Conservation (phyloP, 225 moss, liverwort and hornwort genomes). For the Takakia lepidozioides region DNA sequence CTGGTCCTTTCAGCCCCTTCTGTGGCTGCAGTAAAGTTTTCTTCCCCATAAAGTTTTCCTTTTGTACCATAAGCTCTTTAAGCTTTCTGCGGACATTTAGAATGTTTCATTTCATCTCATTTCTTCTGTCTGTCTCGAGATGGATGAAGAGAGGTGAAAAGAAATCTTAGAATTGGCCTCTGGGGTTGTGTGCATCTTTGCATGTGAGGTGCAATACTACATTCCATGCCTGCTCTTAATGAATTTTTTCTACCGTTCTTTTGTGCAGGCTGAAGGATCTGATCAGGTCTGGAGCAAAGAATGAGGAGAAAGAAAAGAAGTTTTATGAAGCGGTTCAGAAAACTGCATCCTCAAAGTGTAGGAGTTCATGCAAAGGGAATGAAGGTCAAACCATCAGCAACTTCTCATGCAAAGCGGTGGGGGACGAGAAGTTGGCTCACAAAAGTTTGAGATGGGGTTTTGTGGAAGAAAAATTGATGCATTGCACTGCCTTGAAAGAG, state of each 20-base stretch:
- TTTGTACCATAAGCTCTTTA: no score
- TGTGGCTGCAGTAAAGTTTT: no score
- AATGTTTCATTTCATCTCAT: no score
- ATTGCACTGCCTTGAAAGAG: conserved; percentile 29
- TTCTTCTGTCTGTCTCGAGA: no score
- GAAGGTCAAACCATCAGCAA: conserved; percentile 47
- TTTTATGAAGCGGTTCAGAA: conserved; percentile 31
- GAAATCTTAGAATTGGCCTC: background rate
- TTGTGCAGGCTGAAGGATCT: conserved; percentile 15
- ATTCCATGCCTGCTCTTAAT: background rate
- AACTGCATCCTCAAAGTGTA: conserved; percentile 30
- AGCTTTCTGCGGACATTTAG: no score
- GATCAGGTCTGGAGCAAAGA: conserved; percentile 19
- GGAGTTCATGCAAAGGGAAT: conserved; percentile 31
- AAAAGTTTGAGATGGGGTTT: conserved; percentile 44
- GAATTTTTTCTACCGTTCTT: conserved; percentile 4
- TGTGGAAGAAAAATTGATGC: conserved; percentile 24
- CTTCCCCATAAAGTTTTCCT: no score
- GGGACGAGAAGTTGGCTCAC: conserved; percentile 11
- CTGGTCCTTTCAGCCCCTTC: no score
- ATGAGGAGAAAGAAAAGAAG: conserved; percentile 36
- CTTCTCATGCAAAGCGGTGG: conserved; percentile 38
- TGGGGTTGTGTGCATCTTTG: background rate
- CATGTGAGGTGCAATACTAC: background rate
- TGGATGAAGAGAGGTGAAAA: background rate